These are phyloP conservation scores for Mucor saturninus DNA, from an alignment of 371 early-diverging fungal genomes.

Conservation along the genomic window DNA sequence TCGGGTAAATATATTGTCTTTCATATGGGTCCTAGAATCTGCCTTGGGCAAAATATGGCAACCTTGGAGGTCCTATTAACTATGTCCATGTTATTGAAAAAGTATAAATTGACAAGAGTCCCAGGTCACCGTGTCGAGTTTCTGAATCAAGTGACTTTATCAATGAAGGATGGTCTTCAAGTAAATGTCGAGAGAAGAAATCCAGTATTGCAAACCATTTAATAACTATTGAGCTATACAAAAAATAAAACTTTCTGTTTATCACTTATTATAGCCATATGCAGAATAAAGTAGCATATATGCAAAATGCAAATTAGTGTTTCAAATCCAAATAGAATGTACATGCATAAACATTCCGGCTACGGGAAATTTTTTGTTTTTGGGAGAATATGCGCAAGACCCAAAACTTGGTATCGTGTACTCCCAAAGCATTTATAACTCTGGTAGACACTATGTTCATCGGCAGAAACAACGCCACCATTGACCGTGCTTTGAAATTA, in stretches of 20 bases:
- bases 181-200: constrained; percentile 2
- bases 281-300: neutral
- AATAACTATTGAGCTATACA: too few relatives aligned
- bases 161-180: constrained; percentile 11
- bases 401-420: too few relatives aligned
- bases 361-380: too few relatives aligned
- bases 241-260: too few relatives aligned
- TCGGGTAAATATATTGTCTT: constrained; percentile 46
- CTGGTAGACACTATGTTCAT: too few relatives aligned
- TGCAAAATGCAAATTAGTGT: neutral
- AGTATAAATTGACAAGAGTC: constrained; percentile 3
- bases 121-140: constrained; percentile 8
- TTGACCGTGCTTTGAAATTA: too few relatives aligned
- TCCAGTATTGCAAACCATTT: too few relatives aligned
- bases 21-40: constrained; percentile 70
- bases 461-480: too few relatives aligned
- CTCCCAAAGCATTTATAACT: too few relatives aligned
- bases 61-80: constrained; percentile 46
- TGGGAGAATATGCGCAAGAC: too few relatives aligned
- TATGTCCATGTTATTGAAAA: constrained; percentile 34
- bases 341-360: too few relatives aligned
- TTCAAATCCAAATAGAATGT: neutral
- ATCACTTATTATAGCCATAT: too few relatives aligned
- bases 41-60: constrained; percentile 54
- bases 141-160: constrained; percentile 8